Conservation (phyloP, 176 grass and related monocot species). For the Microstegium vimineum region DNA sequence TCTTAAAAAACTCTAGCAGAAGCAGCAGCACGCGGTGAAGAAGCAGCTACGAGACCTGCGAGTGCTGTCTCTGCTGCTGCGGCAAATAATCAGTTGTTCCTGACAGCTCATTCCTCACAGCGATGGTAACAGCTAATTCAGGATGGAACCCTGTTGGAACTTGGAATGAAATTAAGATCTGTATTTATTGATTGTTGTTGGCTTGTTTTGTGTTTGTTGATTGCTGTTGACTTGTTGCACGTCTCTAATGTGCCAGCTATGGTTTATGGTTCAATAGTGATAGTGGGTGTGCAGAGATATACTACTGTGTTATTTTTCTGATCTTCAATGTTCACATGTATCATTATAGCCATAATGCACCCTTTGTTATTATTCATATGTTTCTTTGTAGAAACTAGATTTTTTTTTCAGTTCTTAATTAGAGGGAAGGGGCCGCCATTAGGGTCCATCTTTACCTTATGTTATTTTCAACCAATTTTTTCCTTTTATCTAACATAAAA, state of each 20-base stretch:
- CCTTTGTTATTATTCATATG: not conserved
- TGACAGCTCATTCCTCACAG: not conserved
- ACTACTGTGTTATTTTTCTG: not conserved
- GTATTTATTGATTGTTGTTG: not conserved
- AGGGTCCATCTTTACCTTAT: not conserved
- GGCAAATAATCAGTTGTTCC: not conserved
- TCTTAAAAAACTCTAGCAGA: too few species aligned
- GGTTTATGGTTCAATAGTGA: not conserved
- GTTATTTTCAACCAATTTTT: not conserved
- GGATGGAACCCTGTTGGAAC: not conserved
- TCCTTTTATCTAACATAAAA: not conserved
- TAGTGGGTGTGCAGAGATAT: not conserved
- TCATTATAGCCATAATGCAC: not conserved
- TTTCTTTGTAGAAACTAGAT: too few species aligned
- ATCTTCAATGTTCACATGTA: not conserved
- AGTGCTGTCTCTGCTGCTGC: slow-evolving; percentile 79
- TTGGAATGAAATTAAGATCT: not conserved
- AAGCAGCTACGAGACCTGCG: slow-evolving; percentile 64
- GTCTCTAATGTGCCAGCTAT: not conserved
- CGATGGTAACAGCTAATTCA: not conserved
- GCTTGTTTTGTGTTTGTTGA: not conserved
- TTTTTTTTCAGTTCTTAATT: slow-evolving; percentile 4
- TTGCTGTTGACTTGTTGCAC: not conserved
- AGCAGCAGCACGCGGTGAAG: too few species aligned
- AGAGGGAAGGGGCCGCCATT: not conserved